phyloP scores from a whole-genome alignment of 2,329 filamentous ascomycete genomes.

The Talaromyces marneffei region DNA sequence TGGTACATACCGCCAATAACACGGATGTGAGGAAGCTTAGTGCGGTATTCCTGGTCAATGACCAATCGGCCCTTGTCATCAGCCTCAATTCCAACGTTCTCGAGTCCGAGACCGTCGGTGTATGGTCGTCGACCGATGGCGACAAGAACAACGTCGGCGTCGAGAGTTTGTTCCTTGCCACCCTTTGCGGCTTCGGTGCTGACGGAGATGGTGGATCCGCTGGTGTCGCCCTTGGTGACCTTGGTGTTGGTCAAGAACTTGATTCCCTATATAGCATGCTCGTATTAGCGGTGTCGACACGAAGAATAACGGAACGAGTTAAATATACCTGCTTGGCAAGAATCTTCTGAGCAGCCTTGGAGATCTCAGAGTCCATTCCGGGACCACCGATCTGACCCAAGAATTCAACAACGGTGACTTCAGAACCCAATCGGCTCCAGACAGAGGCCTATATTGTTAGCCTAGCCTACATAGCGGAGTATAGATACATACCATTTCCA shows the following conservation, averaged over 20 bases:
- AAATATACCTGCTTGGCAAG: conserved; percentile 68
- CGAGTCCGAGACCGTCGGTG: conserved; percentile 82
- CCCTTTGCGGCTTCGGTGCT: conserved; percentile 90
- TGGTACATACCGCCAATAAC: conserved; percentile 63
- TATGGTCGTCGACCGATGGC: conserved; percentile 95
- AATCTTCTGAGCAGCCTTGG: conserved; percentile 87
- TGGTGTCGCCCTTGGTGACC: conserved; percentile 77
- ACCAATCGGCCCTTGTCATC: conserved; percentile 93
- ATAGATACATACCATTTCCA: conserved; percentile 70
- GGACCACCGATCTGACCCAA: conserved; percentile 93
- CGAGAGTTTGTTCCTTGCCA: conserved; percentile 86
- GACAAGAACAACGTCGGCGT: conserved; percentile 91
- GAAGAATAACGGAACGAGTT: background rate
- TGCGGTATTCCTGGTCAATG: conserved; percentile 98
- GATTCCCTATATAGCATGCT: conserved; percentile 54
- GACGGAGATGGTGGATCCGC: conserved; percentile 70
- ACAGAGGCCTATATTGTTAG: conserved; percentile 61
- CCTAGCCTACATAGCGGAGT: background rate
- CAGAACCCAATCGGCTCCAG: conserved; percentile 86
- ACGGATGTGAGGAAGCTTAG: conserved; percentile 93
- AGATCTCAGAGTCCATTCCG: conserved; percentile 91
- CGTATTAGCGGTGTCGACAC: background rate
- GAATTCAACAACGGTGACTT: conserved; percentile 97
- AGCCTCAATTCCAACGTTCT: conserved; percentile 70
- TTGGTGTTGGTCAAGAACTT: conserved; percentile 99